These are phyloP conservation scores for Esteya vermicola DNA, from an alignment of 2,329 filamentous ascomycete species.

Conservation along the genomic window DNA sequence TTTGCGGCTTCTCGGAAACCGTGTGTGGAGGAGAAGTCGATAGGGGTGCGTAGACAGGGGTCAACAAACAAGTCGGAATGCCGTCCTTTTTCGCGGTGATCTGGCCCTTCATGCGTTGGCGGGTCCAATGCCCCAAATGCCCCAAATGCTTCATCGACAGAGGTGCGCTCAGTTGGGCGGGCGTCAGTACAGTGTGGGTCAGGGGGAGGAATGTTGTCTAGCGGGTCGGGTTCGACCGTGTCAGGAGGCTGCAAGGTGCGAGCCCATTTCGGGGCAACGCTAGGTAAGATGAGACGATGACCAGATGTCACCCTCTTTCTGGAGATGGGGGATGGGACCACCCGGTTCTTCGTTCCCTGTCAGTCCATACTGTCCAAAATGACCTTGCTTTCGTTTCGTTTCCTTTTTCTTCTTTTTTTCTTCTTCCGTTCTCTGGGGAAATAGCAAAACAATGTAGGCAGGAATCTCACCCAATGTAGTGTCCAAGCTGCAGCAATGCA, in stretches of 20 bases:
- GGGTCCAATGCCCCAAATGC: neutral
- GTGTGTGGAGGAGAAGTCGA: conserved; percentile 44
- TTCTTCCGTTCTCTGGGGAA: no score
- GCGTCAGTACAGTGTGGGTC: conserved; percentile 10
- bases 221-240: conserved; percentile 5
- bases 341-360: conserved; percentile 2
- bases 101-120: neutral
- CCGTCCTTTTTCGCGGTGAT: conserved; percentile 2
- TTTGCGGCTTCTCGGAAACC: conserved; percentile 39
- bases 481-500: conserved; percentile 28
- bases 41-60: conserved; percentile 26
- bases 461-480: conserved; percentile 13
- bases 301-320: neutral
- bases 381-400: no score
- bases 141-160: neutral
- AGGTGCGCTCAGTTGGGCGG: conserved; percentile 5
- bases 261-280: conserved; percentile 16
- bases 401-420: no score
- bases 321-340: neutral
- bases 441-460: neutral
- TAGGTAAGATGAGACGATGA: conserved; percentile 11
- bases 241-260: conserved; percentile 2
- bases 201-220: conserved; percentile 9
- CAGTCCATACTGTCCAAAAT: no score
- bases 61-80: conserved; percentile 27